Conservation (phyloP, 257 asterid species). For the Vinca minor region DNA sequence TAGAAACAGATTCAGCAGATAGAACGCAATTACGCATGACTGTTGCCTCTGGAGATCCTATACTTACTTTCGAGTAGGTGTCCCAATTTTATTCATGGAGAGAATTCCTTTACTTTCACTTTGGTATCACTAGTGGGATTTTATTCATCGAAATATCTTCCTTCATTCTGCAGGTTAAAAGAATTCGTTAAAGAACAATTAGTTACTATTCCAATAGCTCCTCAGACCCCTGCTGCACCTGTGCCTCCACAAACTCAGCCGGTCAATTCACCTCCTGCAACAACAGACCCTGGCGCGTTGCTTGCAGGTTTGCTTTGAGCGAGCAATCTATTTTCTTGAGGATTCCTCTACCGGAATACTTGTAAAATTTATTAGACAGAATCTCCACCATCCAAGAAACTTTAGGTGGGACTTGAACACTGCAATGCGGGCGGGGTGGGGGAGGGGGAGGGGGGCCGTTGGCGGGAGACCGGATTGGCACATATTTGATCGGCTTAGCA, state of each 20-base stretch:
- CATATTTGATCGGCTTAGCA: slow-evolving; percentile 21
- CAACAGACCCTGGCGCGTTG: slow-evolving; percentile 67
- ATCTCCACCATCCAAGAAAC: slow-evolving; percentile 18
- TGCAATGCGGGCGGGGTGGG: too few species aligned
- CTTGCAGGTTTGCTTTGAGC: slow-evolving; percentile 76
- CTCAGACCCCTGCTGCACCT: slow-evolving; percentile 38
- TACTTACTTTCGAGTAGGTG: slow-evolving; percentile 72
- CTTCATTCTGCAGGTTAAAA: slow-evolving; percentile 43
- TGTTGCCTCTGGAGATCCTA: slow-evolving; percentile 79
- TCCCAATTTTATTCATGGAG: not conserved
- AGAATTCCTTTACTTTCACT: not conserved
- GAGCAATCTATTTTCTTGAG: slow-evolving; percentile 11
- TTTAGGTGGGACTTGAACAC: slow-evolving; percentile 19
- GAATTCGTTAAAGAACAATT: slow-evolving; percentile 80
- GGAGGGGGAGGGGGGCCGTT: too few species aligned
- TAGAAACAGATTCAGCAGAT: slow-evolving; percentile 96
- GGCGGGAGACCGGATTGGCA: slow-evolving; percentile 31
- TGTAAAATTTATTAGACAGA: slow-evolving; percentile 35
- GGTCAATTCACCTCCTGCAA: slow-evolving; percentile 34
- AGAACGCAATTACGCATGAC: slow-evolving; percentile 91
- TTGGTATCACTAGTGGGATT: not conserved
- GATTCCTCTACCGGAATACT: slow-evolving; percentile 13
- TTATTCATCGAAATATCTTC: not conserved
- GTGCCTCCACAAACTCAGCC: slow-evolving; percentile 53
- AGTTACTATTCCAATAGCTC: slow-evolving; percentile 45